Base-by-base conservation (phyloP, 345 rosid genomes). In the Dipteronia sinensis region DNA sequence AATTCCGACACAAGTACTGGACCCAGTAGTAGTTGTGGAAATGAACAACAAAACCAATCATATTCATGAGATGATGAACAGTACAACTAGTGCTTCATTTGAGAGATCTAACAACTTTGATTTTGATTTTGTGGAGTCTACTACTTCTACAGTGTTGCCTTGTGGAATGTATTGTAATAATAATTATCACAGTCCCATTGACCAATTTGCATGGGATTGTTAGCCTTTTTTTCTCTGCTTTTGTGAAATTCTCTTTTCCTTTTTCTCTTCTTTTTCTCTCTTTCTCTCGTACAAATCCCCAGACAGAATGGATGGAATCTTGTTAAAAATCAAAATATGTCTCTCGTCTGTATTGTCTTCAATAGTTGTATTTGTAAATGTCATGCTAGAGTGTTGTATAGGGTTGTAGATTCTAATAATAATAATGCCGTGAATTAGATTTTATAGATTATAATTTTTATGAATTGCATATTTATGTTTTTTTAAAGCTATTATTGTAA, bases 161-260 rank as follows among this genome's bases (percentile, higher is more conserved):
- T 76, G 86, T 79, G 89, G 82, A 63, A 81, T 84, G 84, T 80
- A 73, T 46, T 71, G 62, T 76, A 81, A 81, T 76, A 81, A 81
- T 59, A 10, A 59, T 59, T 59, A 59, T 65, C 47, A 51, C 6
- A 84, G 71, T 78, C 67, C 83, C 61, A 68, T 79, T 20, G 87
- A 79, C 77, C 85, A 84, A 71, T 78, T 78, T 83, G 79, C 89
- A 77, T 88, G 87, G 88, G 79, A 85, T 77, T 79, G 15, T 59
- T 77, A 46, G 59, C 27, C 27, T 59, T 59, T 27, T 59, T 59
- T 59, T 59, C 64, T 59, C 25, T 20, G 64, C 64, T 59, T 53
- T 59, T 59, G 64, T 19, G 64, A 22, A 59, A n/a, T 3, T 20
- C 13, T n/a, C 10, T 59, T 59, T 59, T 9, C 4, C 1, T 11